Evolutionary conservation across 2,329 filamentous ascomycete species (phyloP), one percentile per base, ranked within the genome.

Genomic region (Aureobasidium sp.): DNA sequence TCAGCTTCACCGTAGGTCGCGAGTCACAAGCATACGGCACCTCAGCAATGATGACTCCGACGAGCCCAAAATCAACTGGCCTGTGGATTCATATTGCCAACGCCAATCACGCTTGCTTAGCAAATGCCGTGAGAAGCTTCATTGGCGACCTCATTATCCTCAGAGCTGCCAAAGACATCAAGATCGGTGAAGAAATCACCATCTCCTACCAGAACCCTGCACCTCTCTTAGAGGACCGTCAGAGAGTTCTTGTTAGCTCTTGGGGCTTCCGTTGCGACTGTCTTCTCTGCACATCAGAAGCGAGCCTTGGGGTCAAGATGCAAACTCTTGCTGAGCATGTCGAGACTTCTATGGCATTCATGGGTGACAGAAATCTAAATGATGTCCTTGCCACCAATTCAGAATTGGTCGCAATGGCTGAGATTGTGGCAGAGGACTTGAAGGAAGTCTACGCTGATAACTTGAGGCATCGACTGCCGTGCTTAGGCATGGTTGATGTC

Each of bases 41-140:
- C 26, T 67, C 67, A 36, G 53, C 39, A 7, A 44, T 15, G 17
- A 24, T 34, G 27, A 34, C 53, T 12, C 8, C 9, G 4, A n/a
- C 26, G 12, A 39, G 26, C n/a, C 39, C 27, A 5, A 57, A 46
- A 36, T 44, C 37, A 1, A 44, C 41, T 15, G 48, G 47, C 10
- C 65, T 79, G 29, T 79, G 76, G 76, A 67, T 71, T 1, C 65
- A 70, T 5, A 72, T 75, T 3, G 73, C 76, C 0, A 76, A 76
- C 63, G 73, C 77, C 63, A 79, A 79, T 51, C 77, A 79, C 63
- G 76, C 75, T 0, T 79, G 77, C 61, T 53, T 72, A 1, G 59
- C 71, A 36, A 79, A 77, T 62, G 63, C 67, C 0, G 69, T 68
- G 47, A 75, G 73, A 32, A 69, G 73, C 1, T 77, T 72, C 51